Evolutionary conservation across 2,329 filamentous ascomycete species (phyloP), one percentile per base, ranked within the genome.

Genomic region (Diaporthe citriasiana): DNA sequence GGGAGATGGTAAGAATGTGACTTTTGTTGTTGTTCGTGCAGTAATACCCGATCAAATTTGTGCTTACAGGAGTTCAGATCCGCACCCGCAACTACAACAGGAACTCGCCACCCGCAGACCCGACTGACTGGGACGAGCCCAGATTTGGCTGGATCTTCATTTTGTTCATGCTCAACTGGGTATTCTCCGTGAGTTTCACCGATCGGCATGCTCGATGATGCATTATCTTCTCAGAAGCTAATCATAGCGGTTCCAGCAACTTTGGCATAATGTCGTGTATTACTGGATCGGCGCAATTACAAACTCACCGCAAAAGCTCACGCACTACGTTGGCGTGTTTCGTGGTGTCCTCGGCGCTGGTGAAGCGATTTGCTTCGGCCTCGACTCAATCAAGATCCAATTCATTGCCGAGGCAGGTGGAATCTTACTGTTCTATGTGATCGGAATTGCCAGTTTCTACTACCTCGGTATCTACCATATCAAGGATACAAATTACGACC

Each of bases 201-300:
- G 9, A 19, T 9, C 1, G 38, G 33, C 22, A 4, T 9, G 22
- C 4, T 51, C 8, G 22, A 51, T n/a, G 22, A 9, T 25, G 8
- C n/a, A 40, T 6, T n/a, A 8, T 15, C 1, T 27, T 2, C 0
- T 13, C n/a, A 68, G 22, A 66, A 25, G 15, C 47, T 68, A 10
- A 68, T 4, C 1, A 1, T 13, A 4, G 4, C 5, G 7, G 1
- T 10, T 5, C 30, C 7, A 68, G 78, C 59, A 71, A 72, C 73
- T 81, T 13, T 81, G 79, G 79, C 80, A 81, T 42, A 79, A 80
- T 50, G 74, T 80, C 15, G 77, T 81, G 1, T 74, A 79, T 7
- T 81, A 80, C 73, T 79, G 78, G 69, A 78, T 81, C 0, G 79
- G 79, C 17, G 77, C 77, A 0, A 66, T 81, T n/a, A 80, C 80